Evolutionary conservation across 768 basidiomycete species (phyloP), one percentile per base, ranked within the genome.

Genomic region (Phlegmacium glaucopus): DNA sequence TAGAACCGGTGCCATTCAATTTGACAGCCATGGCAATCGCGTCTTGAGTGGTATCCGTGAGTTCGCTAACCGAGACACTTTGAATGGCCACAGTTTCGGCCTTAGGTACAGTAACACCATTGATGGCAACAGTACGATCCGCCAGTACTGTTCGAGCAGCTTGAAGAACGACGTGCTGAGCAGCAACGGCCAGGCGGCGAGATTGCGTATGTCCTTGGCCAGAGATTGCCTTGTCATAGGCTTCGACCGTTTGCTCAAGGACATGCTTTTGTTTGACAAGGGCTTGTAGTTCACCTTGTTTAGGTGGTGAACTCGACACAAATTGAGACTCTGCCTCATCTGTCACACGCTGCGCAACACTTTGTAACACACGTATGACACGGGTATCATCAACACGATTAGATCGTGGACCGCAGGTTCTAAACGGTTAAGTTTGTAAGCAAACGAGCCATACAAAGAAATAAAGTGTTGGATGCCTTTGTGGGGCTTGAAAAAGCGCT

Each of bases 21-120:
- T 85, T 85, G 32, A 92, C 88, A 32, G 90, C 90, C 60, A 84
- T 80, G 28, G 88, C 90, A 50, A 92, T 88, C 15, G 88, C 90
- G 48, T 72, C 74, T 50, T 78, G 75, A 34, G 78, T 78, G 44
- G 74, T 75, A 50, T 77, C 72, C 16, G 76, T 74, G 53, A 80
- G 62, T 50, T 79, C 76, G 48, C 68, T 70, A 30, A 79, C 72
- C 34, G 75, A 75, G 42, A 79, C 76, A 41, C 71, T 72, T 57
- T 75, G 76, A 29, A 75, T 72, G 13, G 74, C 72, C 13, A 70
- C 65, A 9, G 64, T 64, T 55, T 72, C 70, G 17, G 67, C 62
- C 38, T 66, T 72, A 42, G 65, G 65, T 12, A 65, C 55, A 10
- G 69, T 69, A 15, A 70, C 56, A 12, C 66, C 67, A 42, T 71